phyloP scores from a whole-genome alignment of 352 stramenopile species.

The Pythium periplocum region DNA sequence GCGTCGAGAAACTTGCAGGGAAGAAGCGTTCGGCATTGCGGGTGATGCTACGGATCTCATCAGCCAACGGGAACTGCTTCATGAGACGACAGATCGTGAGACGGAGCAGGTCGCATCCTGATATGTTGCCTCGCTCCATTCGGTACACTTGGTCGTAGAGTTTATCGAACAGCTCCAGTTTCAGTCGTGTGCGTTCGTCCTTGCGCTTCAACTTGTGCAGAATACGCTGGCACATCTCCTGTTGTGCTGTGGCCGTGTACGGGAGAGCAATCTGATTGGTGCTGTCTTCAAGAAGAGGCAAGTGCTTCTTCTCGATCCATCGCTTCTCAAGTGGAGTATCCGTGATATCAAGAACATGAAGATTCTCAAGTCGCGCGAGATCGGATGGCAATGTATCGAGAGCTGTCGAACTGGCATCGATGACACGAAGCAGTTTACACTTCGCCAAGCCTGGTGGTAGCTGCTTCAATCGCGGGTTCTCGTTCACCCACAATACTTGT shows the following conservation, averaged over 20 bases:
- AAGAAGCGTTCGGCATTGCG: conserved; percentile 82
- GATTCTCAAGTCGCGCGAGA: conserved; percentile 52
- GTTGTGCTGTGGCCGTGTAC: conserved; percentile 7
- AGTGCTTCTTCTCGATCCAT: conserved; percentile 54
- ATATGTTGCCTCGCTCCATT: conserved; percentile 33
- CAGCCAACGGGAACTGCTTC: conserved; percentile 49
- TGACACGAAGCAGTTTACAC: conserved; percentile 59
- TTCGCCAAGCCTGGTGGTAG: conserved; percentile 52
- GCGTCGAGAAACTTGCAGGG: conserved; percentile 37
- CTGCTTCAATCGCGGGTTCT: conserved; percentile 60
- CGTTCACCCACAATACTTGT: conserved; percentile 78
- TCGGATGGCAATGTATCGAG: conserved; percentile 57
- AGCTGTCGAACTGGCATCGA: conserved; percentile 69
- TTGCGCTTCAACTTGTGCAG: conserved; percentile 52
- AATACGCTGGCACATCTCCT: conserved; percentile 41
- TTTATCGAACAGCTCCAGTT: conserved; percentile 46
- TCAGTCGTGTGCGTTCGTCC: conserved; percentile 55
- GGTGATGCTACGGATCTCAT: conserved; percentile 77
- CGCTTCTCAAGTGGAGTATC: conserved; percentile 55
- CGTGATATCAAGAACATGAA: conserved; percentile 70
- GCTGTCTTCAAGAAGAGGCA: conserved; percentile 8
- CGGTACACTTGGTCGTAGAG: conserved; percentile 57
- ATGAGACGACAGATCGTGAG: conserved; percentile 42
- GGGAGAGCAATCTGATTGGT: conserved; percentile 1
- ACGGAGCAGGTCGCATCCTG: conserved; percentile 18